Percentiles rank a stretch among this genome's conserved stretches.
phyloP scores from a whole-genome alignment of 306 rosid species.

The Malus sieversii region DNA sequence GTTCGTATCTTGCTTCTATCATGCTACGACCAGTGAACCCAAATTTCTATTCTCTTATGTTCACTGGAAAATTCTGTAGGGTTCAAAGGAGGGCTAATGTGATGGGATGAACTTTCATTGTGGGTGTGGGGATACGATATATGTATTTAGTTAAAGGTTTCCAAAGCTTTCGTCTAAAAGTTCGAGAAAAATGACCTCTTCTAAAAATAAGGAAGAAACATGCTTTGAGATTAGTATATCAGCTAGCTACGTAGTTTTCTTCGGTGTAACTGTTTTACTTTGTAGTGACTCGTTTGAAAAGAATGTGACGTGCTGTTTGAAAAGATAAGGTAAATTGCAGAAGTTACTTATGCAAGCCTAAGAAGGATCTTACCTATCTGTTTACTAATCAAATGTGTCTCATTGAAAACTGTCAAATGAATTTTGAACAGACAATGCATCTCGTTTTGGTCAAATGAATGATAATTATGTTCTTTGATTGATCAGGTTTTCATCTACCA shows the following conservation, averaged over 20 bases:
- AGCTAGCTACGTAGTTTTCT: background rate
- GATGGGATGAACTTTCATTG: background rate
- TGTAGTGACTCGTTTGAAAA: background rate
- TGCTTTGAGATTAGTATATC: background rate
- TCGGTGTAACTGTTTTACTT: background rate
- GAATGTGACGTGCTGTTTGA: background rate
- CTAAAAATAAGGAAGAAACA: background rate
- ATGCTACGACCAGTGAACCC: background rate
- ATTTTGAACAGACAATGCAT: background rate
- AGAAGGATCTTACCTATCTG: background rate
- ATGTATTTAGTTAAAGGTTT: background rate
- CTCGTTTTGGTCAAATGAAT: background rate
- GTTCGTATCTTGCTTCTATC: background rate
- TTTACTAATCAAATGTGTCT: background rate
- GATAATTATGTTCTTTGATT: slow-evolving; percentile 8
- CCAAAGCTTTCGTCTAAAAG: background rate
- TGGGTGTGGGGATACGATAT: background rate
- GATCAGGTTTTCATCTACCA: slow-evolving; percentile 87
- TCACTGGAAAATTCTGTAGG: background rate
- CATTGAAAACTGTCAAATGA: background rate
- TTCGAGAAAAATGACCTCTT: background rate
- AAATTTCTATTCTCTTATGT: background rate
- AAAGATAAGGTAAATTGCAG: background rate
- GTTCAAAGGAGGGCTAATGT: background rate
- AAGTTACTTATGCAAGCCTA: background rate